phyloP scores from a whole-genome alignment of 176 grass and related monocot species.

The Triticum dicoccoides region DNA sequence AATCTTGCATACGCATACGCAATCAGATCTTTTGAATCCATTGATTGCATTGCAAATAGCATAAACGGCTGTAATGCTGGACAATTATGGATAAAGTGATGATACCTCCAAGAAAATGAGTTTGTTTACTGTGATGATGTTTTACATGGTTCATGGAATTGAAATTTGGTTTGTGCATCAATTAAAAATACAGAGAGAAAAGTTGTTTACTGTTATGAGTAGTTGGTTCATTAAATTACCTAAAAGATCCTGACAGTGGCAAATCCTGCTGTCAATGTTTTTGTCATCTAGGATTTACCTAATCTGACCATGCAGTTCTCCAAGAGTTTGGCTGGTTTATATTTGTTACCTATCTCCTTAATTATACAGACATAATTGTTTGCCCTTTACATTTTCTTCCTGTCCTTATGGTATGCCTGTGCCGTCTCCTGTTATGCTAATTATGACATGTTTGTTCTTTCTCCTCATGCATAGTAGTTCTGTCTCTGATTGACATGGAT shows the following conservation, averaged over 20 bases:
- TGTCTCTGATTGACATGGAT: conserved; percentile 15
- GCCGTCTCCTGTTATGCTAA: neutral
- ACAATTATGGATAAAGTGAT: neutral
- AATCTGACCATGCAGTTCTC: neutral
- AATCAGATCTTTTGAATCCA: neutral
- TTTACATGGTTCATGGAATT: neutral
- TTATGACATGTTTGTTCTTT: conserved; percentile 8
- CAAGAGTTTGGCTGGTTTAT: neutral
- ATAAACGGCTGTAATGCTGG: neutral
- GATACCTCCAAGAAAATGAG: neutral
- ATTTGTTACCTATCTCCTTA: neutral
- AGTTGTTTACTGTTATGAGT: neutral
- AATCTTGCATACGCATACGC: neutral
- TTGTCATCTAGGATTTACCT: neutral
- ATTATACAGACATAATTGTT: neutral
- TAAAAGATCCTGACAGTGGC: neutral
- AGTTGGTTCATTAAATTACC: neutral
- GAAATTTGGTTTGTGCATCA: neutral
- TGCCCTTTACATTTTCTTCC: neutral
- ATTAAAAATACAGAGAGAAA: neutral
- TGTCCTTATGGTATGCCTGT: neutral
- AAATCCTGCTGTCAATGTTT: neutral
- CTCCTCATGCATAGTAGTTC: neutral
- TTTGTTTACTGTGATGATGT: neutral
- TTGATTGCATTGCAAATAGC: neutral